Evolutionary conservation across 202 grass and related monocot species (phyloP).

Genomic region (Bolboschoenoplectus hybrid): DNA sequence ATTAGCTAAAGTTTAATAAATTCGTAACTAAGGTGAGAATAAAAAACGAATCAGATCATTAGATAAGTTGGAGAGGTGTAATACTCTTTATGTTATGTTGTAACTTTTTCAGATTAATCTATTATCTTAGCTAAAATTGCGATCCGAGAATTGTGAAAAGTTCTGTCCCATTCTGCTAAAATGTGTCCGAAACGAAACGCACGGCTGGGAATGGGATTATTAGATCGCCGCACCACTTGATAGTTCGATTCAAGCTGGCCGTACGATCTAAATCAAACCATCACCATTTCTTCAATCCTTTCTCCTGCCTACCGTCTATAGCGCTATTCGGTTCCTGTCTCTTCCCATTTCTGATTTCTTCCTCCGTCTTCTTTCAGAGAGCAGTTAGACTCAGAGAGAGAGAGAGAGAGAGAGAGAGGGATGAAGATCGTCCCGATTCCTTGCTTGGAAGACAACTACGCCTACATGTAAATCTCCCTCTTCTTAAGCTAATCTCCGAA

Average conservation of each 20-base stretch:
- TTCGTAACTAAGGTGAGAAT: no score
- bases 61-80: no score
- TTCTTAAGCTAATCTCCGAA: neutral
- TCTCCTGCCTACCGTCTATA: neutral
- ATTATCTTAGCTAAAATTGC: no score
- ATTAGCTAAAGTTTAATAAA: no score
- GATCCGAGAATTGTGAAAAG: no score
- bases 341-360: neutral
- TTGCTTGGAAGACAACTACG: slow-evolving; percentile 91
- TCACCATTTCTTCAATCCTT: neutral
- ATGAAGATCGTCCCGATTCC: slow-evolving; percentile 83
- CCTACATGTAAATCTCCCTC: slow-evolving; percentile 62
- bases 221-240: neutral
- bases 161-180: no score
- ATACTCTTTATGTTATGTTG: no score
- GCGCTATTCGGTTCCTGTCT: neutral
- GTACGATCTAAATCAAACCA: neutral
- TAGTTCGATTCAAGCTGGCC: neutral
- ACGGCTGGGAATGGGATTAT: no score
- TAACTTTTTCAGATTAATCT: no score
- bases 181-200: no score
- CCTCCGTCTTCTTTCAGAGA: neutral
- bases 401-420: slow-evolving; percentile 30
- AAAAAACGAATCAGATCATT: no score
- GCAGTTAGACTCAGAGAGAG: neutral